Evolutionary conservation across 139 green algal genomes (phyloP).

Genomic region (Chlamydomonas urium): DNA sequence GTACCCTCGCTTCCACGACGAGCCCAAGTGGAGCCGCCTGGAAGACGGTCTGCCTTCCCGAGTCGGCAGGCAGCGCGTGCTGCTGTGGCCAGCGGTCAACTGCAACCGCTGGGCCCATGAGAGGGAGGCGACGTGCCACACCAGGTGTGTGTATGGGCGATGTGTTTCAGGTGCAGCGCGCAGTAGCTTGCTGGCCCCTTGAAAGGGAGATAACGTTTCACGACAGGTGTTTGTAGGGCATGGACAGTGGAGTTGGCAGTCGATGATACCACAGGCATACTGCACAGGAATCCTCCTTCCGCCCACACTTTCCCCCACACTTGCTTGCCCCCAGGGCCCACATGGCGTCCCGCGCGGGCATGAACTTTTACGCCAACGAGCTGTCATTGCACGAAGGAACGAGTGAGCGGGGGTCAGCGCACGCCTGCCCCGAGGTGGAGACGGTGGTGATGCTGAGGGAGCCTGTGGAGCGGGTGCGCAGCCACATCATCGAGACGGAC

Average conservation of each 20-base stretch:
- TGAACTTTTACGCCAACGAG: conserved; percentile 5
- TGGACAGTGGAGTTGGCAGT: not conserved
- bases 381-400: not conserved
- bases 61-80: too few relatives aligned
- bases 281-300: not conserved
- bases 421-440: conserved; percentile 6
- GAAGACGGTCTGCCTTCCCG: not conserved
- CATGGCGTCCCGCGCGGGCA: not conserved
- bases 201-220: not conserved
- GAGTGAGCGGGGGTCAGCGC: not conserved
- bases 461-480: not conserved
- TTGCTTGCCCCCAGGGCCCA: not conserved
- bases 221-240: too few relatives aligned
- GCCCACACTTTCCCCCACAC: not conserved
- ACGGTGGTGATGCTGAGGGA: not conserved
- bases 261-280: not conserved
- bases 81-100: not conserved
- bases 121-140: not conserved
- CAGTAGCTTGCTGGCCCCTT: not conserved
- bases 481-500: conserved; percentile 2
- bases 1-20: conserved; percentile 2
- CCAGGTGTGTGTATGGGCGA: too few relatives aligned
- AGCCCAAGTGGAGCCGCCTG: not conserved
- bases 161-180: not conserved
- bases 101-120: not conserved